Conservation (phyloP, 495 filamentous ascomycete genomes). For the Aspergillus olivimuriae region DNA sequence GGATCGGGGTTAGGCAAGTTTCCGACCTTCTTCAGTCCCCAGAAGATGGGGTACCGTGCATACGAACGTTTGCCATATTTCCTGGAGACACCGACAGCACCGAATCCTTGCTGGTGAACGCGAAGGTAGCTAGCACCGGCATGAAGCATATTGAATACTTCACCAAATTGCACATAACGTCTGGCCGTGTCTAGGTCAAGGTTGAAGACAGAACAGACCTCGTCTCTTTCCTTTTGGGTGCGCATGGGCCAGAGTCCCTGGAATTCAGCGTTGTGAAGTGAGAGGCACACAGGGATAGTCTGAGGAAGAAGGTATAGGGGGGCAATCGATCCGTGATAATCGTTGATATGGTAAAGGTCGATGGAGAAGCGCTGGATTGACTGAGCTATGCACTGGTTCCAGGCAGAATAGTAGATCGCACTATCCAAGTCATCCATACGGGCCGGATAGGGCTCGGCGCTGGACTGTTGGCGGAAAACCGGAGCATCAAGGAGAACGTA, state of each 20-base stretch:
- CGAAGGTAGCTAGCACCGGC: conserved; percentile 69
- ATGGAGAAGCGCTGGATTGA: conserved; percentile 53
- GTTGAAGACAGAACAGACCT: conserved; percentile 69
- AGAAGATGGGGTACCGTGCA: conserved; percentile 72
- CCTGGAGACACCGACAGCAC: conserved; percentile 66
- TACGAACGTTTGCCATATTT: conserved; percentile 73
- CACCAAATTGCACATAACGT: conserved; percentile 54
- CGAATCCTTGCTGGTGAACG: conserved; percentile 67
- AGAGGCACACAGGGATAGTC: conserved; percentile 42
- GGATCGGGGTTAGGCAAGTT: conserved; percentile 72
- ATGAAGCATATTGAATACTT: conserved; percentile 67
- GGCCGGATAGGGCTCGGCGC: conserved; percentile 60
- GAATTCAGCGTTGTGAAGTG: conserved; percentile 67
- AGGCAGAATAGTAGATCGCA: conserved; percentile 67
- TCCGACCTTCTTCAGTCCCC: conserved; percentile 65
- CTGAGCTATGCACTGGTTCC: conserved; percentile 67
- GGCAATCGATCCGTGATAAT: conserved; percentile 71
- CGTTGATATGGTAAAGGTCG: conserved; percentile 75
- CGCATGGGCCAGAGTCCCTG: conserved; percentile 72
- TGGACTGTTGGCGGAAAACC: conserved; percentile 63
- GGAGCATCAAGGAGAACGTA: conserved; percentile 67
- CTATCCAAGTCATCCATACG: conserved; percentile 71
- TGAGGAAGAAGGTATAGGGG: conserved; percentile 64
- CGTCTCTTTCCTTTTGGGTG: conserved; percentile 56
- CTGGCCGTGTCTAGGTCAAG: conserved; percentile 36